Percentiles rank a stretch among this genome's conserved stretches.
Conservation (phyloP, 495 filamentous ascomycete genomes). For the Hypoxylon lienhwacheense region DNA sequence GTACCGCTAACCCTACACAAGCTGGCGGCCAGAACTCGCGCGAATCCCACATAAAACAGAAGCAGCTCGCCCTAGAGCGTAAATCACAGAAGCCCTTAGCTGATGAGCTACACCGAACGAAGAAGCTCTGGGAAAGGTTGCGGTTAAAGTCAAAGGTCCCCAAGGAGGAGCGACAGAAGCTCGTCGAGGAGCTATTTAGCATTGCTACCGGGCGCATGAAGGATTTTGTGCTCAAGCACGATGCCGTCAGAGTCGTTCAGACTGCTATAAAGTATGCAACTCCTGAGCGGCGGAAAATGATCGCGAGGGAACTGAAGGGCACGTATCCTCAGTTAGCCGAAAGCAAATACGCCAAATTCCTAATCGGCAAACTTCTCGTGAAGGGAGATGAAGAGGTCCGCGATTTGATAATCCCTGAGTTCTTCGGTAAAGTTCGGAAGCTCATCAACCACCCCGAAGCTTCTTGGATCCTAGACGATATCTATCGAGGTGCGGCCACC, state of each 20-base stretch:
- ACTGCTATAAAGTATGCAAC: constrained; percentile 95
- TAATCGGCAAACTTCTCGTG: constrained; percentile 91
- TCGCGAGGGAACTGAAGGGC: constrained; percentile 84
- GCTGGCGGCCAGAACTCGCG: constrained; percentile 59
- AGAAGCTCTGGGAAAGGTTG: constrained; percentile 95
- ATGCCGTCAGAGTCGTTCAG: constrained; percentile 91
- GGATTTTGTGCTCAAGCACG: constrained; percentile 98
- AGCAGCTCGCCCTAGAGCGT: constrained; percentile 80
- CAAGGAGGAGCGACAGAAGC: constrained; percentile 76
- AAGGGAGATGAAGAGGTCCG: constrained; percentile 83
- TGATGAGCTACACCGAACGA: constrained; percentile 82
- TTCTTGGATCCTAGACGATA: constrained; percentile 95
- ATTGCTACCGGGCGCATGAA: constrained; percentile 88
- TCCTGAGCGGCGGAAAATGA: constrained; percentile 76
- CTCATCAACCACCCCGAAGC: constrained; percentile 95
- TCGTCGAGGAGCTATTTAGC: constrained; percentile 84
- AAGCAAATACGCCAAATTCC: constrained; percentile 93
- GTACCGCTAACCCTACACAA: constrained; percentile 22
- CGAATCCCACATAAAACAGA: constrained; percentile 92
- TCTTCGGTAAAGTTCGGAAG: constrained; percentile 87
- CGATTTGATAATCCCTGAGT: constrained; percentile 87
- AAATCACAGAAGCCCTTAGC: constrained; percentile 91
- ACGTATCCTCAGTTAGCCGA: constrained; percentile 83
- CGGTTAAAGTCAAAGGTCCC: constrained; percentile 90
- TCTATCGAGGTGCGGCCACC: constrained; percentile 84